Evolutionary conservation across 768 basidiomycete species (phyloP).

Genomic region (Tricholoma terreum): DNA sequence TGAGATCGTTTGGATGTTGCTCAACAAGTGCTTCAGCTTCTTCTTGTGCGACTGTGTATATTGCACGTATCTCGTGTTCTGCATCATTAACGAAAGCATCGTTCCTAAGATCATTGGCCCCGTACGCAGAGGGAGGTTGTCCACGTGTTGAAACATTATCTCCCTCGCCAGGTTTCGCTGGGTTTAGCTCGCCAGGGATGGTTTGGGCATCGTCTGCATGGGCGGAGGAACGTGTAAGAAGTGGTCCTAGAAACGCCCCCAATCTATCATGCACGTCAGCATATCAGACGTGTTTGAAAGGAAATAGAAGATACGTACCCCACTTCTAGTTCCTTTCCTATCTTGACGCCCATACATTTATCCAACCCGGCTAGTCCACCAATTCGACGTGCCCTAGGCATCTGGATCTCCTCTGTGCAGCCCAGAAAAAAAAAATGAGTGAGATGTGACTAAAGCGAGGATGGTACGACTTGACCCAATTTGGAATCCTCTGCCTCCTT

Average conservation of each 20-base stretch:
- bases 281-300: background rate
- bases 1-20: constrained; percentile 31
- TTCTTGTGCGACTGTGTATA: background rate
- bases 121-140: constrained; percentile 7
- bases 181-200: constrained; percentile 1
- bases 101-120: background rate
- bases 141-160: constrained; percentile 10
- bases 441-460: background rate
- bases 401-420: constrained; percentile 44
- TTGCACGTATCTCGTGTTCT: constrained; percentile 4
- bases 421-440: background rate
- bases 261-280: constrained; percentile 25
- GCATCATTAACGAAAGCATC: background rate
- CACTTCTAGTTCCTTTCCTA: constrained; percentile 9
- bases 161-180: constrained; percentile 32
- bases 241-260: constrained; percentile 35
- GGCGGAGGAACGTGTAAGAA: constrained; percentile 18
- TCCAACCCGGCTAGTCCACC: constrained; percentile 32
- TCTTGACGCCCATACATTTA: constrained; percentile 6
- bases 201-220: constrained; percentile 24
- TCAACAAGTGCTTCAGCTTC: background rate
- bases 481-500: constrained; percentile 40
- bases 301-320: constrained; percentile 5
- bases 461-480: constrained; percentile 40
- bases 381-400: constrained; percentile 51